Percentiles rank a stretch among this genome's conserved stretches.
Evolutionary conservation across 1,284 basidiomycete genomes (phyloP).

Genomic region (Neolentinus lepideus): DNA sequence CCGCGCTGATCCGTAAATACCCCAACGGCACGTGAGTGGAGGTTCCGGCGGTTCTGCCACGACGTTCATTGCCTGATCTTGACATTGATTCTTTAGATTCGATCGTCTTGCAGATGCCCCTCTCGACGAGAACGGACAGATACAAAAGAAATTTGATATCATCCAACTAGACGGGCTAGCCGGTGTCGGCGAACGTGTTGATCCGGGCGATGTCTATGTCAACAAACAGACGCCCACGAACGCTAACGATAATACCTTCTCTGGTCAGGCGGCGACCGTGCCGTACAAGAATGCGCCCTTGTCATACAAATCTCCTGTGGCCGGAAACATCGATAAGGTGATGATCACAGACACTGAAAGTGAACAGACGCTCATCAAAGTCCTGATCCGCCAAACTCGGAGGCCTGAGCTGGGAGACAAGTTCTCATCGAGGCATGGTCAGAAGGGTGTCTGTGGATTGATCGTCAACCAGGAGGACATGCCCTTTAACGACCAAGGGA

Average conservation of each 20-base stretch:
- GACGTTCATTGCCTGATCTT: slow-evolving; percentile 1
- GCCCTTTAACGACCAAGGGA: slow-evolving; percentile 98
- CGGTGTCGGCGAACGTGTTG: slow-evolving; percentile 90
- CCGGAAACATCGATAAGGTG: slow-evolving; percentile 96
- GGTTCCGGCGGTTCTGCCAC: slow-evolving; percentile 5
- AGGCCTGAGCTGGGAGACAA: slow-evolving; percentile 98
- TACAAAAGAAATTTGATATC: slow-evolving; percentile 84
- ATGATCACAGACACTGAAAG: slow-evolving; percentile 94
- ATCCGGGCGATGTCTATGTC: slow-evolving; percentile 91
- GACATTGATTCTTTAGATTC: slow-evolving; percentile 40
- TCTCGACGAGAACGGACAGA: slow-evolving; percentile 71
- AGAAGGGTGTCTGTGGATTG: slow-evolving; percentile 98
- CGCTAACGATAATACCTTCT: slow-evolving; percentile 80
- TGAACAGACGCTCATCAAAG: slow-evolving; percentile 97
- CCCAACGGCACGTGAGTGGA: slow-evolving; percentile 88
- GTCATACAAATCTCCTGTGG: slow-evolving; percentile 88
- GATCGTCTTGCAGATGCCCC: slow-evolving; percentile 95
- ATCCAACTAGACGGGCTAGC: slow-evolving; percentile 91
- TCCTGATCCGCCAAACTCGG: slow-evolving; percentile 96
- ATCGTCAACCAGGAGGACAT: slow-evolving; percentile 99
- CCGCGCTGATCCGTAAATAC: slow-evolving; percentile 92
- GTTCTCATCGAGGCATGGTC: slow-evolving; percentile 96
- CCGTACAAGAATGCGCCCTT: slow-evolving; percentile 88
- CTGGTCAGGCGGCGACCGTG: slow-evolving; percentile 70
- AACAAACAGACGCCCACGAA: slow-evolving; percentile 96